A percentile compares a stretch with the other conserved stretches of the same genome.
Conservation (phyloP, 495 filamentous ascomycete genomes). For the Aspergillus panamensis region DNA sequence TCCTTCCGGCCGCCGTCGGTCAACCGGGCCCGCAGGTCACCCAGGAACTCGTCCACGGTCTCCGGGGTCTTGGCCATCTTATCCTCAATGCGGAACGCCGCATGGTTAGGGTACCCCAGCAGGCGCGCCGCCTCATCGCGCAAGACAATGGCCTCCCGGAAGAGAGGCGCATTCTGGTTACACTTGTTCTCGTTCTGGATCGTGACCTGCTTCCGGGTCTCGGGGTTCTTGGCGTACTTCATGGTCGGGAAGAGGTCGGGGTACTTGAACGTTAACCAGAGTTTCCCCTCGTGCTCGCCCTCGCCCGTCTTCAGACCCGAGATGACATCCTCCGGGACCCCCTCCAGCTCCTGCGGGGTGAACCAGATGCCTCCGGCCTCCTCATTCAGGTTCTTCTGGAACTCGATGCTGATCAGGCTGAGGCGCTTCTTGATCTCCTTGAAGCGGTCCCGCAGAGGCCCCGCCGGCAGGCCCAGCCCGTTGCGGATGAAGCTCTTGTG, state of each 20-base stretch:
- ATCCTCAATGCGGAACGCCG: slow-evolving; percentile 84
- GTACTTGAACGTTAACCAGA: slow-evolving; percentile 66
- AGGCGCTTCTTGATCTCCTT: slow-evolving; percentile 71
- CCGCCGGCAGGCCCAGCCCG: slow-evolving; percentile 59
- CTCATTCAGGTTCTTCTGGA: slow-evolving; percentile 68
- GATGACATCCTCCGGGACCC: slow-evolving; percentile 60
- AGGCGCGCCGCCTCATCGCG: slow-evolving; percentile 91
- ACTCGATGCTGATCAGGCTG: slow-evolving; percentile 60
- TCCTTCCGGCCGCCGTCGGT: slow-evolving; percentile 76
- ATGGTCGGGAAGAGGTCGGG: slow-evolving; percentile 64
- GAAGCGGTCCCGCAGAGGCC: slow-evolving; percentile 60
- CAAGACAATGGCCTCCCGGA: slow-evolving; percentile 80
- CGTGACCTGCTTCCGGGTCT: slow-evolving; percentile 55
- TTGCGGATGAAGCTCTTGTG: slow-evolving; percentile 64
- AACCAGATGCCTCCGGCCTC: slow-evolving; percentile 67
- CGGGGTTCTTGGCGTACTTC: slow-evolving; percentile 58
- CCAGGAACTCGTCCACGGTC: slow-evolving; percentile 80
- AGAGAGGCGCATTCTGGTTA: slow-evolving; percentile 80
- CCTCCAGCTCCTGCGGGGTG: slow-evolving; percentile 56
- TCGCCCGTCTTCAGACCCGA: slow-evolving; percentile 67
- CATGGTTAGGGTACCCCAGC: slow-evolving; percentile 89
- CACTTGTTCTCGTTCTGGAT: slow-evolving; percentile 74
- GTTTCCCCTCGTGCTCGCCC: slow-evolving; percentile 62
- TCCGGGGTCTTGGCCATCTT: slow-evolving; percentile 96
- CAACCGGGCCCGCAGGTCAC: slow-evolving; percentile 71